These are phyloP conservation scores for Colletotrichum lini DNA, from an alignment of 2,329 filamentous ascomycete genomes.

Conservation along the genomic window DNA sequence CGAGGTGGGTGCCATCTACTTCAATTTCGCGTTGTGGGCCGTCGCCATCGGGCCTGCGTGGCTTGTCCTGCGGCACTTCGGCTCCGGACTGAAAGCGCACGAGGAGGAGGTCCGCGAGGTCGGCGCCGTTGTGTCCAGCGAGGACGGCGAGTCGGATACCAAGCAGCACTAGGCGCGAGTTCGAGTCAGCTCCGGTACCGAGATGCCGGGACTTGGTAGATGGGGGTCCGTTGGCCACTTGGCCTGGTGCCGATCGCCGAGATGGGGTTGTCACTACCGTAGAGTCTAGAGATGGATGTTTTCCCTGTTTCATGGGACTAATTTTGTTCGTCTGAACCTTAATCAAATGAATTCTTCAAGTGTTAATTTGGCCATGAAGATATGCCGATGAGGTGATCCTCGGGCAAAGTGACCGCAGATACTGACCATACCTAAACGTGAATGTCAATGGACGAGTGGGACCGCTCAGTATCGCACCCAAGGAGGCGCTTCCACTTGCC, in stretches of 20 bases:
- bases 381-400: neutral
- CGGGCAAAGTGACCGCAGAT: neutral
- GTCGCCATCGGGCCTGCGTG: conserved; percentile 75
- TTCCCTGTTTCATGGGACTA: neutral
- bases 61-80: conserved; percentile 74
- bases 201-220: conserved; percentile 8
- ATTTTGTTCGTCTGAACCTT: neutral
- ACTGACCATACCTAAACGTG: neutral
- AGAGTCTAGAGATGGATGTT: neutral
- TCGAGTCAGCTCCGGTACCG: neutral
- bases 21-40: conserved; percentile 80
- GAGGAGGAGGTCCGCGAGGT: conserved; percentile 15
- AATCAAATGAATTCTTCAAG: neutral
- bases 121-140: conserved; percentile 31
- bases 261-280: neutral
- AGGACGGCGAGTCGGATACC: conserved; percentile 39
- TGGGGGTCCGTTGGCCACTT: neutral
- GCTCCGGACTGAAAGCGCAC: conserved; percentile 45
- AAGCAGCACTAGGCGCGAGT: conserved; percentile 20
- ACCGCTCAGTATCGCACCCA: conserved; percentile 1
- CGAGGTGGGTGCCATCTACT: conserved; percentile 75
- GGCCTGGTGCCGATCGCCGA: neutral
- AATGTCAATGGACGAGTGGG: neutral
- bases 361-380: too few relatives aligned
- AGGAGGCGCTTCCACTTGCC: conserved; percentile 20